Conservation (phyloP, 2,329 filamentous ascomycete species). For the Sporothrix humicola region DNA sequence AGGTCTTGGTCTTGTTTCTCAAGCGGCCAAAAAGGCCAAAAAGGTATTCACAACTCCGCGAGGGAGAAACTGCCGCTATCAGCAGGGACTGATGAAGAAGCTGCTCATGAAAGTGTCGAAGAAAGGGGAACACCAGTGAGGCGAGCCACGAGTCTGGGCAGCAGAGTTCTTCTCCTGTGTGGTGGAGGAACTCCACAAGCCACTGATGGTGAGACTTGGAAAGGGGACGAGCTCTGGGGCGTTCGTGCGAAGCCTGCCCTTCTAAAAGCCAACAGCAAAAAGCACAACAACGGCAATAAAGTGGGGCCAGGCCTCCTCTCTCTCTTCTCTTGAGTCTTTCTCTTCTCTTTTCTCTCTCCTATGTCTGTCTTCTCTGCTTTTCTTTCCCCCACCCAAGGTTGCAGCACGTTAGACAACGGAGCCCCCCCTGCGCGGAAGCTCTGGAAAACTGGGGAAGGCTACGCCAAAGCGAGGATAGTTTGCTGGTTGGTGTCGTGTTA, state of each 20-base stretch:
- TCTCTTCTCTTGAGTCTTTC: background rate
- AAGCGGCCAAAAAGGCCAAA: background rate
- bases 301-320: conserved; percentile 1
- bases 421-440: conserved; percentile 15
- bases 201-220: background rate
- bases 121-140: background rate
- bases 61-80: background rate
- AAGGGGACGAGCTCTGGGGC: background rate
- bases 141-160: background rate
- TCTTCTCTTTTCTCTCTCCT: background rate
- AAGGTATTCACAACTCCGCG: background rate
- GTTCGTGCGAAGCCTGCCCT: background rate
- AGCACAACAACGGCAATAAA: background rate
- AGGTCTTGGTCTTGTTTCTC: background rate
- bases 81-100: conserved; percentile 4
- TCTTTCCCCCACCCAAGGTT: conserved; percentile 22
- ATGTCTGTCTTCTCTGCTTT: background rate
- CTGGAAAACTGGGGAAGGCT: conserved; percentile 29
- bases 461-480: conserved; percentile 7
- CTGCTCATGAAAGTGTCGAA: background rate
- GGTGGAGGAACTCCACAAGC: background rate
- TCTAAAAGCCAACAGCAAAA: background rate
- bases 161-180: conserved; percentile 8
- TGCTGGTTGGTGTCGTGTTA: conserved; percentile 28
- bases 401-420: conserved; percentile 23